A percentile compares a stretch with the other conserved stretches of the same genome.
Conservation (phyloP, 345 rosid species). For the Citrus trifoliata region DNA sequence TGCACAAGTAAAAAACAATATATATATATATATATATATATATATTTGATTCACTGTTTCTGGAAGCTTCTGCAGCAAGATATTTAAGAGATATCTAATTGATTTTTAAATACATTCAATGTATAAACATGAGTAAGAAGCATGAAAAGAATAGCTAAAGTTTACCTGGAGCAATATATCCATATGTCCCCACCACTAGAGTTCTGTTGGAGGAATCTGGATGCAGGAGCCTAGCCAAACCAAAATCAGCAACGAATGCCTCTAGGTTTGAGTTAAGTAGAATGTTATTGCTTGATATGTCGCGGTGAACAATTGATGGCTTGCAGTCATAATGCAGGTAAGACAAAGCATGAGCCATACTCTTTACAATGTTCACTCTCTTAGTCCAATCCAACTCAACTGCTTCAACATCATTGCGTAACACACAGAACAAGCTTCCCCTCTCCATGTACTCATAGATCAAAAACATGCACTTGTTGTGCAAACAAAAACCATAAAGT, state of each 20-base stretch:
- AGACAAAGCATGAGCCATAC: not conserved
- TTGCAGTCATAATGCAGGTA: not conserved
- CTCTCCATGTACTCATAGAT: too few relatives aligned
- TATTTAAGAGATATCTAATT: too few relatives aligned
- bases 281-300: not conserved
- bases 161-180: not conserved
- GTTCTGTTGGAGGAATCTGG: not conserved
- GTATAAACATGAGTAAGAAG: not conserved
- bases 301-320: not conserved
- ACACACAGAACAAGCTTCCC: not conserved
- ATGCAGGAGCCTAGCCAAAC: not conserved
- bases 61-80: too few relatives aligned
- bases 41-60: too few relatives aligned
- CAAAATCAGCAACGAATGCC: conserved; percentile 1
- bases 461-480: too few relatives aligned
- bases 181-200: not conserved
- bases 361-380: too few relatives aligned
- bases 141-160: not conserved
- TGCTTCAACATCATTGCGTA: not conserved
- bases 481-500: too few relatives aligned
- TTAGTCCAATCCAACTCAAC: not conserved
- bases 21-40: too few relatives aligned
- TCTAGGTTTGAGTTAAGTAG: not conserved
- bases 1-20: not conserved
- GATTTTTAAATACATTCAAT: too few relatives aligned